Percentiles rank a stretch among this genome's conserved stretches.
Evolutionary conservation across 1,139 yeast genomes (phyloP).

Genomic region (Diutina rugosa): DNA sequence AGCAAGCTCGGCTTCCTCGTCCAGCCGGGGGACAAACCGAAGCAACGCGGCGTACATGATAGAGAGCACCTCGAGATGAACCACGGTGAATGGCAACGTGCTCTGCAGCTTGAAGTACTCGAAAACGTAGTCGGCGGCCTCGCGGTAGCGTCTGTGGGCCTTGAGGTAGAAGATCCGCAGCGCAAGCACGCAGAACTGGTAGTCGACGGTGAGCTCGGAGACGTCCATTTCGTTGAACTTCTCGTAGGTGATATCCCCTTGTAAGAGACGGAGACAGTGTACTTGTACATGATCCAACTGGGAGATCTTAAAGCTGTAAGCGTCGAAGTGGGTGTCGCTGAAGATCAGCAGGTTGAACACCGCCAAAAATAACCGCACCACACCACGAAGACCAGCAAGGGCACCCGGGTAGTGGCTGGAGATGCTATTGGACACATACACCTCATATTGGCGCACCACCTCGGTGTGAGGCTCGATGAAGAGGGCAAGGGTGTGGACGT

Average conservation of each 20-base stretch:
- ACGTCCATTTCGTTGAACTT: conserved; percentile 5
- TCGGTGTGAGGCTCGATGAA: conserved; percentile 30
- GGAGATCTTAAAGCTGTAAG: neutral
- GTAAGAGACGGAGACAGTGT: conserved; percentile 6
- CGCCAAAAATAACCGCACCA: neutral
- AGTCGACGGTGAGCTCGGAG: neutral
- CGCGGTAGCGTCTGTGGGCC: conserved; percentile 10
- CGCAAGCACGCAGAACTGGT: neutral
- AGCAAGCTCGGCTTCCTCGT: conserved; percentile 5
- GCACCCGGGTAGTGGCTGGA: neutral
- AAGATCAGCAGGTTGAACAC: neutral
- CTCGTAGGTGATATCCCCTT: conserved; percentile 9
- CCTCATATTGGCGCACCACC: conserved; percentile 12
- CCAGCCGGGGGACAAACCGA: conserved; percentile 5
- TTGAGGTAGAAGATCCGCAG: neutral
- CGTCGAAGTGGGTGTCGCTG: neutral
- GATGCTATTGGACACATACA: neutral
- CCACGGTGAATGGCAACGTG: conserved; percentile 12
- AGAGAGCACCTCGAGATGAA: conserved; percentile 14
- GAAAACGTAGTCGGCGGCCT: conserved; percentile 12
- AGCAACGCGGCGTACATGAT: conserved; percentile 8
- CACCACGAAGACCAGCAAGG: neutral
- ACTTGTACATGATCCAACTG: neutral
- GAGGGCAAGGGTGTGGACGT: conserved; percentile 29
- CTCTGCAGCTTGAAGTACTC: conserved; percentile 6